Conservation (phyloP, 1,284 basidiomycete species). For the Ganoderma sinense region DNA sequence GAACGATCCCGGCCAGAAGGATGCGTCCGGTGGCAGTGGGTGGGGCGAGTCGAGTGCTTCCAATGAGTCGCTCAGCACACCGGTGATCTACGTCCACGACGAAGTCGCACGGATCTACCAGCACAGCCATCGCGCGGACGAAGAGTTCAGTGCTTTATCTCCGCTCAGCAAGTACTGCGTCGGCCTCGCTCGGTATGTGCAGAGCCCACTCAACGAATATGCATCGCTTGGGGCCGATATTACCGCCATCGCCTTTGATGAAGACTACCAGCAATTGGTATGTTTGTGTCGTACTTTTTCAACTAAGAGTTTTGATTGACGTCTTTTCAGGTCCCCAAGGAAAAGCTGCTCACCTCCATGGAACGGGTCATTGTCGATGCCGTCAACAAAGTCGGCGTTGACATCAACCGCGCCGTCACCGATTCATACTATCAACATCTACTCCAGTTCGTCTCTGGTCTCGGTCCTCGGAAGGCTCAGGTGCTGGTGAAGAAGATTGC, state of each 20-base stretch:
- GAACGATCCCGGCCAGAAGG: constrained; percentile 32
- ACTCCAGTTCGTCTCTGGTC: constrained; percentile 91
- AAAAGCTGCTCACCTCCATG: constrained; percentile 84
- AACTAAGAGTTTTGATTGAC: constrained; percentile 25
- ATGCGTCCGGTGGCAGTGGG: constrained; percentile 7
- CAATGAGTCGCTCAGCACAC: constrained; percentile 62
- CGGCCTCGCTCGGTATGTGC: constrained; percentile 92
- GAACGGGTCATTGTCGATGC: constrained; percentile 92
- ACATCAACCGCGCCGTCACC: constrained; percentile 91
- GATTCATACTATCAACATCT: constrained; percentile 90
- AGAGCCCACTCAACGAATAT: constrained; percentile 95
- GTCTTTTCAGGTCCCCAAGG: constrained; percentile 73
- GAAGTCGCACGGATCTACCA: constrained; percentile 96
- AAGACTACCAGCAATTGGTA: constrained; percentile 89
- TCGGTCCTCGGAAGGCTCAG: constrained; percentile 96
- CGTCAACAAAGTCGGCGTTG: constrained; percentile 93
- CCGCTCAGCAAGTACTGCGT: constrained; percentile 93
- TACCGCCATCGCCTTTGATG: constrained; percentile 81
- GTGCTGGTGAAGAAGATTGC: constrained; percentile 86
- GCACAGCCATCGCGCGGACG: constrained; percentile 85
- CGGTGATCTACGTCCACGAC: constrained; percentile 88
- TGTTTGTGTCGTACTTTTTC: constrained; percentile 37
- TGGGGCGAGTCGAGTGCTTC: constrained; percentile 31
- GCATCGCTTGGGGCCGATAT: constrained; percentile 88
- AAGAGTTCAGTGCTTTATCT: constrained; percentile 87